Conservation (phyloP, 2,329 filamentous ascomycete species). For the Trichoderma semiorbis region DNA sequence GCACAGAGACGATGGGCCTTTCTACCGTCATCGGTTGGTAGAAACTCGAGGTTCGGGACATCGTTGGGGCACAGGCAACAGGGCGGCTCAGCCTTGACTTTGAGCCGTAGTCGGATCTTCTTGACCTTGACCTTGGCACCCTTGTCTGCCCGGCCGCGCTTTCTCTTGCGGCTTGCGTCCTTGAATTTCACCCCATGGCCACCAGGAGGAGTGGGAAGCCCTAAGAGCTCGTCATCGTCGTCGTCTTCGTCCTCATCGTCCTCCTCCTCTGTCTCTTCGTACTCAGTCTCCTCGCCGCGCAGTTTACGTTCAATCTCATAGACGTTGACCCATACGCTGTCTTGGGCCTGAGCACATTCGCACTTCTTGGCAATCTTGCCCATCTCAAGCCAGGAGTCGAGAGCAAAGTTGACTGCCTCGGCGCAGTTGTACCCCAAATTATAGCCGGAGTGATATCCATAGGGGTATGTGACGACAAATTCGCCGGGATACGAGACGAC, state of each 20-base stretch:
- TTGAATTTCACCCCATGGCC: slow-evolving; percentile 69
- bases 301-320: slow-evolving; percentile 93
- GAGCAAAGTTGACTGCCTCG: slow-evolving; percentile 96
- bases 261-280: slow-evolving; percentile 68
- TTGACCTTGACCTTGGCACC: slow-evolving; percentile 59
- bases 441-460: slow-evolving; percentile 97
- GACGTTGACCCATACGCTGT: slow-evolving; percentile 98
- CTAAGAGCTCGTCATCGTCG: slow-evolving; percentile 58
- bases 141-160: slow-evolving; percentile 35
- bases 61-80: slow-evolving; percentile 93
- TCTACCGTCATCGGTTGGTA: slow-evolving; percentile 82
- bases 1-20: slow-evolving; percentile 88
- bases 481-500: slow-evolving; percentile 94
- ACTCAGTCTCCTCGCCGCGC: slow-evolving; percentile 82
- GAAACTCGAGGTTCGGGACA: slow-evolving; percentile 73
- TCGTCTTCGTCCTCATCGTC: slow-evolving; percentile 66
- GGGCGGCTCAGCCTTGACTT: slow-evolving; percentile 68
- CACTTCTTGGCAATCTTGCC: slow-evolving; percentile 95
- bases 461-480: slow-evolving; percentile 97
- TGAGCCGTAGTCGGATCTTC: slow-evolving; percentile 75
- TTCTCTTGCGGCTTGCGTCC: slow-evolving; percentile 60
- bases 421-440: slow-evolving; percentile 98
- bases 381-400: slow-evolving; percentile 92
- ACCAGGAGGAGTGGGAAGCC: slow-evolving; percentile 74
- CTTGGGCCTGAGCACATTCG: slow-evolving; percentile 88